Percentiles rank a stretch among this genome's conserved stretches.
Conservation (phyloP, 192 early-diverging fungal genomes). For the Physocladia obscura region DNA sequence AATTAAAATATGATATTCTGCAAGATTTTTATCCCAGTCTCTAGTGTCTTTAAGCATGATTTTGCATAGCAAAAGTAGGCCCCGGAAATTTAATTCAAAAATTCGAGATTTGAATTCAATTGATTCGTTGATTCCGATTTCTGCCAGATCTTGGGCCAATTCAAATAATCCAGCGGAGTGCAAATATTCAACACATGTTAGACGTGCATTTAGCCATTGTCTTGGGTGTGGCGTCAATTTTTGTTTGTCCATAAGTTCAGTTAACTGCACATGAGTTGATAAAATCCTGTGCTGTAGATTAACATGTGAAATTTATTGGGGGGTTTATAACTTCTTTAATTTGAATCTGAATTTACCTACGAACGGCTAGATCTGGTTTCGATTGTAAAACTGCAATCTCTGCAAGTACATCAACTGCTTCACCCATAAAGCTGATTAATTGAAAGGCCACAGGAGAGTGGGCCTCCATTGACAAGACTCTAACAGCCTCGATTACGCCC, state of each 20-base stretch:
- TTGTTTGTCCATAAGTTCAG: not conserved
- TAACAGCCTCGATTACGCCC: too few relatives aligned
- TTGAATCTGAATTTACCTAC: too few relatives aligned
- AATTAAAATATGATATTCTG: not conserved
- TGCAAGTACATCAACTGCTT: too few relatives aligned
- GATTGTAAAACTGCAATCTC: too few relatives aligned
- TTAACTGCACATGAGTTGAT: not conserved
- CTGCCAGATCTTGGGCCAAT: not conserved
- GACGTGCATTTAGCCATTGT: constrained; percentile 1
- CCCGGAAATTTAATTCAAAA: constrained; percentile 1
- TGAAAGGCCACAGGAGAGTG: too few relatives aligned
- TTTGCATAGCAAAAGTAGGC: not conserved
- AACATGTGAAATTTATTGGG: too few relatives aligned
- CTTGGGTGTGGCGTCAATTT: not conserved
- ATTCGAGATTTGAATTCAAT: not conserved
- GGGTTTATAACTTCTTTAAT: too few relatives aligned
- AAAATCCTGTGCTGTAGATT: too few relatives aligned
- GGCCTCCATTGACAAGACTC: too few relatives aligned
- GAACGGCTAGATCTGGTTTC: too few relatives aligned
- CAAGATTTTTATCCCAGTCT: not conserved
- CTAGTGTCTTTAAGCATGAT: not conserved
- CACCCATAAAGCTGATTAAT: too few relatives aligned
- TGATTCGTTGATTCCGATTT: constrained; percentile 11
- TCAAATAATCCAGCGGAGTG: not conserved
- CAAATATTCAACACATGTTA: not conserved